Percentiles rank a stretch among this genome's conserved stretches.
These are phyloP conservation scores for Vigna mungo DNA, from an alignment of 306 rosid genomes.

Conservation along the genomic window DNA sequence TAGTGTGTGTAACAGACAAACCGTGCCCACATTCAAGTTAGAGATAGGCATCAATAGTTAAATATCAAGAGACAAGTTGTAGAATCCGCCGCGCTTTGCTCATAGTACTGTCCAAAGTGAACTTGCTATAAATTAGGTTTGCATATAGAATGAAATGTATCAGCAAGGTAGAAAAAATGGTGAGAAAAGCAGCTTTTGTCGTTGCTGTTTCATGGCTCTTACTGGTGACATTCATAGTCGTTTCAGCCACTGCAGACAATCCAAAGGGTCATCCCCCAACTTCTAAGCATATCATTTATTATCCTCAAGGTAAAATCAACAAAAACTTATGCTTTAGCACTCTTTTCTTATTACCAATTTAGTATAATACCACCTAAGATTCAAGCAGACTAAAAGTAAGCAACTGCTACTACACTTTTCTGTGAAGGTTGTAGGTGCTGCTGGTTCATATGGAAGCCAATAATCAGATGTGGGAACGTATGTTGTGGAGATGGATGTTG, in stretches of 20 bases:
- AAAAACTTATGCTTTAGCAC: too few relatives aligned
- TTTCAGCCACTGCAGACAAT: too few relatives aligned
- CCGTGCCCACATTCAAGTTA: slow-evolving; percentile 8
- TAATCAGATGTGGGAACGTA: slow-evolving; percentile 35
- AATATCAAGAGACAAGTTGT: slow-evolving; percentile 22
- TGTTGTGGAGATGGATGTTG: slow-evolving; percentile 47
- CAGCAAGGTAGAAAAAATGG: slow-evolving; percentile 22
- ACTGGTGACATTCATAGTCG: too few relatives aligned
- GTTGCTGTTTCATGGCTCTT: neutral
- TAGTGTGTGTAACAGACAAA: slow-evolving; percentile 34
- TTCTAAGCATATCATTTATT: too few relatives aligned
- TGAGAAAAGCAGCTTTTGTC: slow-evolving; percentile 34
- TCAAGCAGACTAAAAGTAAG: slow-evolving; percentile 14
- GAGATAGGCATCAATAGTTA: slow-evolving; percentile 19
- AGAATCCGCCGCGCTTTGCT: neutral
- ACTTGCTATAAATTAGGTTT: slow-evolving; percentile 26
- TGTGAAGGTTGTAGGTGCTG: slow-evolving; percentile 49
- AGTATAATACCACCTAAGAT: neutral
- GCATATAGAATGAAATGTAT: slow-evolving; percentile 27
- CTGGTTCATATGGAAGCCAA: slow-evolving; percentile 43
- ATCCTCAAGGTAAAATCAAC: too few relatives aligned
- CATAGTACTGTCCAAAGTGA: neutral
- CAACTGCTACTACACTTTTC: neutral
- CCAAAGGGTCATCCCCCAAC: too few relatives aligned
- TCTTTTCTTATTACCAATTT: neutral